Percentiles rank a stretch among this genome's conserved stretches.
phyloP scores from a whole-genome alignment of 1,139 yeast genomes.

The Saccharomycopsis hybrid region DNA sequence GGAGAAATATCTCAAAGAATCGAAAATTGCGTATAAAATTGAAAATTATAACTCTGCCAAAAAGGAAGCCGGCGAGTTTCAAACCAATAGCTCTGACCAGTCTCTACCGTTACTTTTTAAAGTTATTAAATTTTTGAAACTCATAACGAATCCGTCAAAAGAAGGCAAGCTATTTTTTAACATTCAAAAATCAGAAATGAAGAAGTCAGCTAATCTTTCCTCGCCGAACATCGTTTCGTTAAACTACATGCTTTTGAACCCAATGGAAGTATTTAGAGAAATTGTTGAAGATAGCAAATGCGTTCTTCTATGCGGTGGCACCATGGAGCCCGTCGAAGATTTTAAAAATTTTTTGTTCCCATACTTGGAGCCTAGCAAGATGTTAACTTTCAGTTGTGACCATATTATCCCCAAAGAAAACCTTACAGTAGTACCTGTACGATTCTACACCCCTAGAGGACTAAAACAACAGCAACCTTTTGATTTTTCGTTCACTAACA shows the following conservation, averaged over 20 bases:
- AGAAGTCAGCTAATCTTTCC: slow-evolving; percentile 17
- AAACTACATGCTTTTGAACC: slow-evolving; percentile 74
- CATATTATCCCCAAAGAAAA: slow-evolving; percentile 77
- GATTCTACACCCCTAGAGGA: slow-evolving; percentile 13
- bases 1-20: slow-evolving; percentile 53
- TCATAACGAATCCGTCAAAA: slow-evolving; percentile 64
- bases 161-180: slow-evolving; percentile 83
- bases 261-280: slow-evolving; percentile 62
- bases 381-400: slow-evolving; percentile 65
- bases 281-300: slow-evolving; percentile 63
- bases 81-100: not conserved
- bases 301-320: slow-evolving; percentile 86
- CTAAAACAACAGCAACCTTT: slow-evolving; percentile 31
- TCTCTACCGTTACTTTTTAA: slow-evolving; percentile 54
- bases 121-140: slow-evolving; percentile 55
- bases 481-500: slow-evolving; percentile 64
- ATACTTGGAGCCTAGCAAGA: slow-evolving; percentile 34
- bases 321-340: slow-evolving; percentile 87
- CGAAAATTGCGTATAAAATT: slow-evolving; percentile 80
- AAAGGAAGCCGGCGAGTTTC: not conserved
- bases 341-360: slow-evolving; percentile 65
- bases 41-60: slow-evolving; percentile 58
- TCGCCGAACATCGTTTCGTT: slow-evolving; percentile 32
- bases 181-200: slow-evolving; percentile 24
- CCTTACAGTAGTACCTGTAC: slow-evolving; percentile 53